A percentile compares a stretch with the other conserved stretches of the same genome.
phyloP scores from a whole-genome alignment of 495 filamentous ascomycete species.

The Penicillium robsamsonii region DNA sequence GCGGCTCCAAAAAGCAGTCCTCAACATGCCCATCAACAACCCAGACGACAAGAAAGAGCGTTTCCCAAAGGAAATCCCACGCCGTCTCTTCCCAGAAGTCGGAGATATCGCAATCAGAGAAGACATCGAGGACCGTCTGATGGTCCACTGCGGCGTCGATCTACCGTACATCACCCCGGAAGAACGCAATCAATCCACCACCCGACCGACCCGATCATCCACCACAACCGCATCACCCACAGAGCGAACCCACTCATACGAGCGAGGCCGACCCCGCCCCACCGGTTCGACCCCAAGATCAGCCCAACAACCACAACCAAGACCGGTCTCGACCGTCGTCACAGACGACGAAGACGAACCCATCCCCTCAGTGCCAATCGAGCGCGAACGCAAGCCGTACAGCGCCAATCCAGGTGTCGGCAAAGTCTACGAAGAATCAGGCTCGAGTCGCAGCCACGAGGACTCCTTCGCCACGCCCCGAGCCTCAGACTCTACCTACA shows the following conservation, averaged over 20 bases:
- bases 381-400: conserved; percentile 65
- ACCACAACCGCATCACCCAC: conserved; percentile 18
- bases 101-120: conserved; percentile 39
- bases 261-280: conserved; percentile 55
- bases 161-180: conserved; percentile 41
- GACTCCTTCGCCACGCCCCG: conserved; percentile 31
- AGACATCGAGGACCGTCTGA: conserved; percentile 43
- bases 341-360: conserved; percentile 46
- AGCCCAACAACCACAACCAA: neutral
- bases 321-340: conserved; percentile 19
- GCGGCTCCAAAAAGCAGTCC: conserved; percentile 69
- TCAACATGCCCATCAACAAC: conserved; percentile 72
- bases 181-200: conserved; percentile 35
- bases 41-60: conserved; percentile 69
- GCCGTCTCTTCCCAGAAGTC: conserved; percentile 64
- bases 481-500: conserved; percentile 21
- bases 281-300: conserved; percentile 6
- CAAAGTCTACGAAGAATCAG: conserved; percentile 49
- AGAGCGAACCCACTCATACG: conserved; percentile 34
- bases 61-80: conserved; percentile 75
- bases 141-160: conserved; percentile 49
- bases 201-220: conserved; percentile 19
- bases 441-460: conserved; percentile 24
- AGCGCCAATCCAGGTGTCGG: conserved; percentile 53
- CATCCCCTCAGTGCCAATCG: conserved; percentile 49